Conservation (phyloP, 768 basidiomycete genomes). For the Lactifluus echinatus region DNA sequence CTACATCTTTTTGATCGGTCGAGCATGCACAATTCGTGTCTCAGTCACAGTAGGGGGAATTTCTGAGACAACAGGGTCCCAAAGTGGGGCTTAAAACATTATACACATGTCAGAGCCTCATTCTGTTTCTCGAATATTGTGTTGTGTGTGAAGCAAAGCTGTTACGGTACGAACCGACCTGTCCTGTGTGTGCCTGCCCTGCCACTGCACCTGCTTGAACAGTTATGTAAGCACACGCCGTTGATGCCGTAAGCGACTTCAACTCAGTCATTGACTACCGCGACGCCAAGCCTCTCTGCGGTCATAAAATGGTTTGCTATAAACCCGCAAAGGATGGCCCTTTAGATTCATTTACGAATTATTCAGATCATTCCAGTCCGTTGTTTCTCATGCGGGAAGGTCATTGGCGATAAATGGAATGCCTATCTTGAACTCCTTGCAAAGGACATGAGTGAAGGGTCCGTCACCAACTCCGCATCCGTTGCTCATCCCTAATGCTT, state of each 20-base stretch:
- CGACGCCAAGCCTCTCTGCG: neutral
- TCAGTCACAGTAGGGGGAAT: no score
- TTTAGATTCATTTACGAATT: neutral
- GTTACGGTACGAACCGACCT: no score
- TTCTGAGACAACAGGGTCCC: no score
- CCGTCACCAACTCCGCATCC: conserved; percentile 24
- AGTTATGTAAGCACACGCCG: no score
- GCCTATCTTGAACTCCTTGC: conserved; percentile 76
- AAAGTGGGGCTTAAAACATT: no score
- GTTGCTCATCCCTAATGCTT: neutral
- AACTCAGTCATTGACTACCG: neutral
- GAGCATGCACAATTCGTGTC: no score
- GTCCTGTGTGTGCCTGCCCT: no score
- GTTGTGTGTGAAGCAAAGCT: no score
- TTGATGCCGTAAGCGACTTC: no score
- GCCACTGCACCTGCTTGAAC: no score
- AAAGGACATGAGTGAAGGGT: conserved; percentile 86
- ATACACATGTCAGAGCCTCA: no score
- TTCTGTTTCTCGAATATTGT: no score
- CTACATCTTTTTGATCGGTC: neutral
- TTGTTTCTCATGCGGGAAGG: conserved; percentile 95
- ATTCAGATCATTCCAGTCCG: conserved; percentile 89
- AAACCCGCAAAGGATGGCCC: neutral
- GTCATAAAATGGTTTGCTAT: conserved; percentile 1
- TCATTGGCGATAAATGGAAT: conserved; percentile 95